These are phyloP conservation scores for Irpex rosettiformis DNA, from an alignment of 1,284 basidiomycete species.

Conservation along the genomic window DNA sequence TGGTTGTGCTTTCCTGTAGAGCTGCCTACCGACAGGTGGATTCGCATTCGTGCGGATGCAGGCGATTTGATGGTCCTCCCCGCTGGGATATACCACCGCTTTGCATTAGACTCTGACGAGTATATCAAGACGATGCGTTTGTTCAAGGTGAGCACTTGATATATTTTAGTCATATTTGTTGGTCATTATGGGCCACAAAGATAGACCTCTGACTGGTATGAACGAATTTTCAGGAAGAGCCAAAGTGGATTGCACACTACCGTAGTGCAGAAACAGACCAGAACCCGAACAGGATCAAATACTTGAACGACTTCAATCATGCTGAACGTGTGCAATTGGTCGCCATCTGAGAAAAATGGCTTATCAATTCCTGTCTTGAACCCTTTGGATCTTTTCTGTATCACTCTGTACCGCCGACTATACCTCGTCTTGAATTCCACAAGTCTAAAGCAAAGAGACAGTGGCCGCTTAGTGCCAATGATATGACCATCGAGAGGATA, in stretches of 20 bases:
- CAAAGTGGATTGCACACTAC: slow-evolving; percentile 81
- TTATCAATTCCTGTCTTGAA: too few relatives aligned
- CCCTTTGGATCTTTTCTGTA: too few relatives aligned
- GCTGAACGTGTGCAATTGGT: not conserved
- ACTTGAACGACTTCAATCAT: slow-evolving; percentile 37
- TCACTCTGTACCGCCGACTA: too few relatives aligned
- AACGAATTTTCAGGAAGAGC: slow-evolving; percentile 90
- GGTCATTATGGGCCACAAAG: too few relatives aligned
- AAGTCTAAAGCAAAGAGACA: too few relatives aligned
- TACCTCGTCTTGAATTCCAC: too few relatives aligned
- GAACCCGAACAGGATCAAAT: slow-evolving; percentile 60
- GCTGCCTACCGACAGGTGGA: slow-evolving; percentile 61
- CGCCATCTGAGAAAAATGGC: too few relatives aligned
- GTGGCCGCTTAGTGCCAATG: too few relatives aligned
- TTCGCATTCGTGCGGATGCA: slow-evolving; percentile 63
- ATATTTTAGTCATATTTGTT: too few relatives aligned
- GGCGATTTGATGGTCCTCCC: slow-evolving; percentile 77
- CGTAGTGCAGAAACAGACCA: slow-evolving; percentile 57
- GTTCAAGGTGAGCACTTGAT: slow-evolving; percentile 59
- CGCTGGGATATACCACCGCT: slow-evolving; percentile 82
- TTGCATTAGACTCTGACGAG: slow-evolving; percentile 74
- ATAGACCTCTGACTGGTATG: too few relatives aligned
- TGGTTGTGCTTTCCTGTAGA: slow-evolving; percentile 32
- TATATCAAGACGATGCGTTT: slow-evolving; percentile 70
- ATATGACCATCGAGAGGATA: too few relatives aligned